Conservation (phyloP, 768 basidiomycete species). For the Russula sp. region DNA sequence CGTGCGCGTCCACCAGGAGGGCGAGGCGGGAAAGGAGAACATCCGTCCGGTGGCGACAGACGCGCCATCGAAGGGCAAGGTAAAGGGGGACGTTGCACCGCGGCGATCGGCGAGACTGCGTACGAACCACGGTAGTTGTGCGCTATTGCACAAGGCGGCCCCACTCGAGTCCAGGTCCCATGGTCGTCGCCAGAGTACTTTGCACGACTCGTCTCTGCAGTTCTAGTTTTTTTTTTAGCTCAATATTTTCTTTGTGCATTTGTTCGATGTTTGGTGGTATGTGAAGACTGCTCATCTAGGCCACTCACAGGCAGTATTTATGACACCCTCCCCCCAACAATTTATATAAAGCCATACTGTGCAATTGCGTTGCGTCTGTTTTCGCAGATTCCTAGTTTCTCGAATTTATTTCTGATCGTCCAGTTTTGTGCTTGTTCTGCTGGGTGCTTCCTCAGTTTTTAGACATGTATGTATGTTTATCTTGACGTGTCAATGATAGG, state of each 20-base stretch:
- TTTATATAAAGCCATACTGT: constrained; percentile 3
- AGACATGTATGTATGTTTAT: constrained; percentile 12
- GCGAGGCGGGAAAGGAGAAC: constrained; percentile 21
- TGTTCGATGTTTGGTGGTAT: background rate
- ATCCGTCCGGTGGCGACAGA: constrained; percentile 3
- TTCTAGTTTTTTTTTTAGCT: constrained; percentile 1
- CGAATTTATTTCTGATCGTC: background rate
- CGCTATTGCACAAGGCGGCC: background rate
- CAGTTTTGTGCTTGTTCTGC: background rate
- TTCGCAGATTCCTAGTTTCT: background rate
- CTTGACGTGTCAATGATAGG: constrained; percentile 4
- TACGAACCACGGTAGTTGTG: background rate
- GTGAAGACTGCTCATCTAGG: constrained; percentile 16
- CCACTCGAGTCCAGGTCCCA: background rate
- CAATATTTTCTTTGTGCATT: constrained; percentile 1
- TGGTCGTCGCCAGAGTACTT: constrained; percentile 2
- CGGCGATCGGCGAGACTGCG: constrained; percentile 18
- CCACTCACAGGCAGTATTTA: constrained; percentile 13
- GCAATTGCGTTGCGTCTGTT: background rate
- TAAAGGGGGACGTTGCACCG: constrained; percentile 2
- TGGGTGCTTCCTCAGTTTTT: background rate
- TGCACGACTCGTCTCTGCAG: constrained; percentile 6
- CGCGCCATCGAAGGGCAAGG: background rate
- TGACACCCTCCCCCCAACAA: background rate
- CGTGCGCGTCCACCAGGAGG: background rate